Conservation (phyloP, 495 filamentous ascomycete species). For the Glarea lozoyensis region DNA sequence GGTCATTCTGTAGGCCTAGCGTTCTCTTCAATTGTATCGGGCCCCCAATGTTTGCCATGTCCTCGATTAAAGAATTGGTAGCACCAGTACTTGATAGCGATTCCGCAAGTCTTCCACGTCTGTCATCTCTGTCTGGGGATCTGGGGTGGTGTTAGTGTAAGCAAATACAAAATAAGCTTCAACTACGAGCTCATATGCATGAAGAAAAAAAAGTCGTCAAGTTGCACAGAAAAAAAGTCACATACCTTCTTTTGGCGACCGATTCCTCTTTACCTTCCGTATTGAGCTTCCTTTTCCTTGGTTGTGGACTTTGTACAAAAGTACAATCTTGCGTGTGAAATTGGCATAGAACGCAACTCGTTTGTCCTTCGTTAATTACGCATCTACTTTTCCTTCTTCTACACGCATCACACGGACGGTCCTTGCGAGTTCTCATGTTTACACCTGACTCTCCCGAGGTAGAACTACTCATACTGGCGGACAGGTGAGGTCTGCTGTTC, state of each 20-base stretch:
- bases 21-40: conserved; percentile 52
- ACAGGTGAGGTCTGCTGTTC: conserved; percentile 29
- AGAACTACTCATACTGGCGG: conserved; percentile 35
- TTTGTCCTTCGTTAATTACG: conserved; percentile 69
- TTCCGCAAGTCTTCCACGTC: conserved; percentile 40
- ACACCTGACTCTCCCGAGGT: conserved; percentile 38
- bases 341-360: conserved; percentile 54
- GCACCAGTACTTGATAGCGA: conserved; percentile 40
- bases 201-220: not conserved
- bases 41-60: conserved; percentile 53
- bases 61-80: conserved; percentile 46
- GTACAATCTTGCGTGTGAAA: conserved; percentile 54
- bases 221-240: conserved; percentile 18
- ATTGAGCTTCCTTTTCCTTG: conserved; percentile 66
- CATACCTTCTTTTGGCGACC: conserved; percentile 47
- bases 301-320: conserved; percentile 54
- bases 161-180: not conserved
- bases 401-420: conserved; percentile 52
- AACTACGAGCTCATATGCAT: too few relatives aligned
- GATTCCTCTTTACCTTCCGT: conserved; percentile 49
- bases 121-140: conserved; percentile 43
- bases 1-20: conserved; percentile 53
- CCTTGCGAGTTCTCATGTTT: conserved; percentile 32
- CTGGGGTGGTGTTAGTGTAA: conserved; percentile 21
- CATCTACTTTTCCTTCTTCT: conserved; percentile 79